Base-by-base conservation (phyloP, 371 early-diverging fungal species). In the Mucor racemosus region DNA sequence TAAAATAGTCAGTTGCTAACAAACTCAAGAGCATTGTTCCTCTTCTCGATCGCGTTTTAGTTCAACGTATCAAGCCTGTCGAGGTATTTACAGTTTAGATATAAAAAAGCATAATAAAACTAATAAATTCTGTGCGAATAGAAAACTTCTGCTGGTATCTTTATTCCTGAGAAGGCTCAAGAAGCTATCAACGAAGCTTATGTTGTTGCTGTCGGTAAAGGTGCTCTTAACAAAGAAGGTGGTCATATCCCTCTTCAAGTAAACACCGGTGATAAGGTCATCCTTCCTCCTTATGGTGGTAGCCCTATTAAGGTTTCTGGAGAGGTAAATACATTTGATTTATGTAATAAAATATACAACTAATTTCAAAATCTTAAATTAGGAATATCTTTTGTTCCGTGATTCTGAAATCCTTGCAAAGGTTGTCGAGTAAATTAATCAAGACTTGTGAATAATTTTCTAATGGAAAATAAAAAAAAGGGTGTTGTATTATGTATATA, bases 131-230 rank as follows among this genome's bases (percentile, higher is more conserved):
- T 26, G 14, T 58, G 21, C 38, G 38, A 38, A 1, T 82, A 96
- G 95, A 88, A 96, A 86, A 98, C 99, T 46, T 92, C 95, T 39
- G 79, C 94, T n/a, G 99, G 99, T 76, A 88, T 99, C 74, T 92
- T 86, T 78, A 95, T 99, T 58, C 99, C 99, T 58, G 97, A 98
- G 79, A 97, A 97, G 88, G 93, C 98, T n/a, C 95, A 97, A 77
- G 98, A 97, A 86, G 75, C 92, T 46, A 79, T 95, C 65, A 96
- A 97, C 86, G 95, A 96, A 80, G 99, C 94, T 62, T 64, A 91
- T 62, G 96, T 99, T 61, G 80, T 98, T 76, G 95, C 97, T 40
- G 94, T 93, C 42, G 99, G 99, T 46, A 96, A 95, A 71, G 99
- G 99, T 62, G 82, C 87, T 64, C 75, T 92, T 48, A 88, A 89